phyloP scores from a whole-genome alignment of 2,329 filamentous ascomycete genomes.

The Trichoderma koningii region DNA sequence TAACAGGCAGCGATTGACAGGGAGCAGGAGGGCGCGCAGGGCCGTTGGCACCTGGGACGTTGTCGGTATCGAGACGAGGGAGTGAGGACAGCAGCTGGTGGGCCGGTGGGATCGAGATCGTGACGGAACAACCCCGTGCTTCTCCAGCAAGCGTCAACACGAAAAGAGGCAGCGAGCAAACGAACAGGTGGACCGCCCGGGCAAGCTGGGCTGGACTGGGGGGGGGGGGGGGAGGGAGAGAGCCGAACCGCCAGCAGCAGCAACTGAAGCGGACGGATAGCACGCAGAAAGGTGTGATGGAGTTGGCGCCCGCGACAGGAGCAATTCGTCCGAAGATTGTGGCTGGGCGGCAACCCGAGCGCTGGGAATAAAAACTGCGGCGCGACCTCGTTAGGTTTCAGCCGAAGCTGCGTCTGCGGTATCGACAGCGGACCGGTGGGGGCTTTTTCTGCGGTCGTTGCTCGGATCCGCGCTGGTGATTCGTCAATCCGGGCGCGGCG shows the following conservation, averaged over 20 bases:
- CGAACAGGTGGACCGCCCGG: neutral
- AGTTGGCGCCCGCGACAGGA: neutral
- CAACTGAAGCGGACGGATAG: too few relatives aligned
- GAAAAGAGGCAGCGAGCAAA: neutral
- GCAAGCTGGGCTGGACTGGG: neutral
- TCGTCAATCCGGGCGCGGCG: neutral
- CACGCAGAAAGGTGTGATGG: neutral
- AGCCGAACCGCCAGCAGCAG: neutral
- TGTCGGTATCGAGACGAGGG: neutral
- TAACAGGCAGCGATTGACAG: too few relatives aligned
- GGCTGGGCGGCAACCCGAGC: slow-evolving; percentile 15
- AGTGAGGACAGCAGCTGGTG: slow-evolving; percentile 10
- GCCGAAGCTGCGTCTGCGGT: neutral
- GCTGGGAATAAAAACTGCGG: slow-evolving; percentile 2
- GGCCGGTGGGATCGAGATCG: neutral
- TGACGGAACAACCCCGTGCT: neutral
- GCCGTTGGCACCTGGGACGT: slow-evolving; percentile 1
- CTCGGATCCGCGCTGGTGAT: too few relatives aligned
- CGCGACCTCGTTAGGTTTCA: slow-evolving; percentile 22
- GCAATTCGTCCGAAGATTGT: neutral
- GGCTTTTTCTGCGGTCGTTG: too few relatives aligned
- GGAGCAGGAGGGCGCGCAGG: slow-evolving; percentile 1
- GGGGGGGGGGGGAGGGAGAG: too few relatives aligned
- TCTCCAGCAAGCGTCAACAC: neutral
- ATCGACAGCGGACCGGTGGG: too few relatives aligned